Evolutionary conservation across 192 early-diverging fungal genomes (phyloP).

Genomic region (Rhizoclosmatium sp.): DNA sequence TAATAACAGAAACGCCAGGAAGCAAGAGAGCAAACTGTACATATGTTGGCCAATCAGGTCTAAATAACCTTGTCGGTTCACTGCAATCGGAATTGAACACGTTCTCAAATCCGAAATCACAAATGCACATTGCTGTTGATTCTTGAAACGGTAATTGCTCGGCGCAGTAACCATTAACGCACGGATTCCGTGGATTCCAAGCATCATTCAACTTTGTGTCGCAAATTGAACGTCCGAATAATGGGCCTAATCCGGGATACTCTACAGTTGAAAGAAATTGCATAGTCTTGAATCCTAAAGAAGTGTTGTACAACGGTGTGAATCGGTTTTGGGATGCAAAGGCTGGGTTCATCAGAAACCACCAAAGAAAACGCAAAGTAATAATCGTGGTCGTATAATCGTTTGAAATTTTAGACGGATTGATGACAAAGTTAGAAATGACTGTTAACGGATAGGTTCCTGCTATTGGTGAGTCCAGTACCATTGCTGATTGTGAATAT

Average conservation of each 20-base stretch:
- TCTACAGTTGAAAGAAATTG: neutral
- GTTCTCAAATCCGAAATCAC: neutral
- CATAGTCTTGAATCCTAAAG: neutral
- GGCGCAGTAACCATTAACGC: constrained; percentile 1
- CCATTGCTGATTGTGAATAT: neutral
- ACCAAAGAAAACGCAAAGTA: neutral
- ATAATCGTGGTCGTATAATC: neutral
- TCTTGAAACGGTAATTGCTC: neutral
- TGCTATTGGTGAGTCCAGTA: neutral
- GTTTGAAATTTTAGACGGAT: neutral
- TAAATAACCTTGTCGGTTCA: neutral
- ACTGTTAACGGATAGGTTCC: constrained; percentile 4
- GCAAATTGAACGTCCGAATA: neutral
- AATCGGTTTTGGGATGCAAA: neutral
- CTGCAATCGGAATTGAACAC: neutral
- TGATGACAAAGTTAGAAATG: neutral
- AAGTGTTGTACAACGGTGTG: neutral
- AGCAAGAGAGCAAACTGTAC: neutral
- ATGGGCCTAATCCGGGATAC: neutral
- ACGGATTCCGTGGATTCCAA: neutral
- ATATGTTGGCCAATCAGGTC: neutral
- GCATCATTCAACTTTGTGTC: neutral
- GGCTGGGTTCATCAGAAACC: neutral
- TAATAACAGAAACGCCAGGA: neutral
- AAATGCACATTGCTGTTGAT: neutral